Conservation (phyloP, 2,329 filamentous ascomycete genomes). For the Exophiala mesophila region DNA sequence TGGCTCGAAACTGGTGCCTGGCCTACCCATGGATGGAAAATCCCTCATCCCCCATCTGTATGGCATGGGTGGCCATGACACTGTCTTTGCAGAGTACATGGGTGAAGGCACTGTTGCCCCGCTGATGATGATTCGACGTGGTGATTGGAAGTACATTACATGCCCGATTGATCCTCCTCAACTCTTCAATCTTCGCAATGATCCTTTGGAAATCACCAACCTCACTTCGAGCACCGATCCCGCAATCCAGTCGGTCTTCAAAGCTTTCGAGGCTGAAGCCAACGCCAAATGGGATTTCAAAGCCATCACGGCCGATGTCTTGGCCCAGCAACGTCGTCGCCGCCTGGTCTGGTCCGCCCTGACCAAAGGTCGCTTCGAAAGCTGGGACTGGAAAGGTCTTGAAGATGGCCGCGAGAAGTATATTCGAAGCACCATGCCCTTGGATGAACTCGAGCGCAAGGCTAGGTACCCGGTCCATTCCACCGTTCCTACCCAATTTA, state of each 20-base stretch:
- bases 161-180: constrained; percentile 80
- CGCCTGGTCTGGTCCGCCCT: constrained; percentile 75
- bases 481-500: constrained; percentile 14
- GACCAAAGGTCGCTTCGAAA: constrained; percentile 67
- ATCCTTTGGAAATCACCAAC: constrained; percentile 74
- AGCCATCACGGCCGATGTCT: constrained; percentile 67
- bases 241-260: constrained; percentile 34
- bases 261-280: constrained; percentile 69
- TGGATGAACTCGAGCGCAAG: constrained; percentile 73
- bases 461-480: constrained; percentile 59
- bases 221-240: constrained; percentile 48
- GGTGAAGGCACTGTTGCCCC: constrained; percentile 86
- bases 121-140: constrained; percentile 88
- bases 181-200: constrained; percentile 71
- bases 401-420: constrained; percentile 55
- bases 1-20: constrained; percentile 62
- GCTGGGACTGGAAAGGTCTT: constrained; percentile 71
- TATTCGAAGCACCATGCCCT: constrained; percentile 75
- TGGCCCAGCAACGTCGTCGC: constrained; percentile 72
- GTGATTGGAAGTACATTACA: constrained; percentile 84
- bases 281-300: constrained; percentile 74
- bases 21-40: constrained; percentile 78
- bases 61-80: constrained; percentile 57
- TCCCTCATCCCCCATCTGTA: constrained; percentile 76
- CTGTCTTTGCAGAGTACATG: constrained; percentile 92